Evolutionary conservation across 163 green algal species (phyloP), one percentile per base, ranked within the genome.

Genomic region (Chlamydomonas reinhardtii): DNA sequence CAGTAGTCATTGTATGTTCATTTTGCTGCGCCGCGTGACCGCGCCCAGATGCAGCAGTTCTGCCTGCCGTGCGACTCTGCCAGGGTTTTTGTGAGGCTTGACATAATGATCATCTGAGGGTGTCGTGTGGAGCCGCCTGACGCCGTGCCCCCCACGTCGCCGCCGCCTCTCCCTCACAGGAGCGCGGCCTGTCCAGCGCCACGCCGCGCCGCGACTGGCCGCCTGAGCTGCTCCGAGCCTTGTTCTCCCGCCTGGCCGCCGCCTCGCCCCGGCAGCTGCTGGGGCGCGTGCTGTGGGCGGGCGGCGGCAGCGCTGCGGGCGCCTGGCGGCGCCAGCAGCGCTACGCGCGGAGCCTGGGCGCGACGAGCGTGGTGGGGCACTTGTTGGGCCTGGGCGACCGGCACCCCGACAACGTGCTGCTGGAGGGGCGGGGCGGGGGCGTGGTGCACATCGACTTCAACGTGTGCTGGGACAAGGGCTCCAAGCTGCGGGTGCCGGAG

Each of bases 361-460:
- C 87, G 5, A 88, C 88, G 52, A 93, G 84, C 74, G 64, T 89
- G 31, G 75, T 70, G 54, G 83, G 89, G 5, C 64, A 97, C 84
- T 76, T 98, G 76, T 69, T 99, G n/a, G 96, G 96, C 0, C 85
- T 99, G 52, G 96, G 96, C 2, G 96, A 99, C 91, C 91, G 96
- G 29, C 96, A 99, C 77, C 84, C 97, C 61, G 95, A 98, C 93
- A 99, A 99, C 92, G 94, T 98, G 25, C 91, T 99, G 88, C 85
- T 98, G 62, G 94, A 97, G 82, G 74, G 62, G 2, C 73, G 83
- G 4, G 68, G 75, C 17, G 83, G 62, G 27, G 71, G 70, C n/a
- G 71, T 90, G 71, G 70, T 90, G 64, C 86, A 90, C 86, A 90
- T 90, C 72, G 86, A 90, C 73, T 90, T 88, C 77, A 90, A 90